Base-by-base conservation (phyloP, 495 filamentous ascomycete species). In the Hypoxylon intermedium region DNA sequence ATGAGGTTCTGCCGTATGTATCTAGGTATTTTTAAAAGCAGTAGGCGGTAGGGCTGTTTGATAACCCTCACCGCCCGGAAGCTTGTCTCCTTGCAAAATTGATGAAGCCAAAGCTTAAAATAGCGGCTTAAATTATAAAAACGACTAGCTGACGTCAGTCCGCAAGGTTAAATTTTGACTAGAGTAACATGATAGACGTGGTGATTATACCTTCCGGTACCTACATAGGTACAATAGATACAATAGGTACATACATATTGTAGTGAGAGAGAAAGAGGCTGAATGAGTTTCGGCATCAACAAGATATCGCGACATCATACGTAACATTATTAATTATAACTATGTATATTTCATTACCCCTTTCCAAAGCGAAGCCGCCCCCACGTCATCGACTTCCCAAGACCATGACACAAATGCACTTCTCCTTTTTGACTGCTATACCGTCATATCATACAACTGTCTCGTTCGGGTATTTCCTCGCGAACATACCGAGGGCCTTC, bases 401-500 rank as follows among this genome's bases (percentile, higher is more conserved):
- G 6, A 13, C 2, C 12, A 13, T 37, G 34, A 13, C 34, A 37
- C 12, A n/a, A 31, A 46, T 6, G 16, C 11, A 13, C 43, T 37
- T 19, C 23, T 37, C 20, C 21, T 19, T 30, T 13, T 41, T 13
- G 21, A 33, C 5, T 23, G 21, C 26, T 12, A 58, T 21, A 34
- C 45, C 41, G 47, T 69, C 37, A 79, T n/a, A 77, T 49, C 37
- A 79, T n/a, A 77, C 49, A 3, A 79, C 69, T 42, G 56, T 82
- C 53, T 84, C 79, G 58, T 93, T 81, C 2, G 90, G 91, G 61
- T 88, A 96, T 56, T 79, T 83, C 67, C 75, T 83, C 12, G 89
- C 88, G 77, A 88, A 98, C 83, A 96, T 85, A 6, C 94, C 94
- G 23, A 98, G 71, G 4, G 94, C 94, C 67, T 93, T 95, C 65